phyloP scores from a whole-genome alignment of 768 basidiomycete species.

The Pisolithus albus region DNA sequence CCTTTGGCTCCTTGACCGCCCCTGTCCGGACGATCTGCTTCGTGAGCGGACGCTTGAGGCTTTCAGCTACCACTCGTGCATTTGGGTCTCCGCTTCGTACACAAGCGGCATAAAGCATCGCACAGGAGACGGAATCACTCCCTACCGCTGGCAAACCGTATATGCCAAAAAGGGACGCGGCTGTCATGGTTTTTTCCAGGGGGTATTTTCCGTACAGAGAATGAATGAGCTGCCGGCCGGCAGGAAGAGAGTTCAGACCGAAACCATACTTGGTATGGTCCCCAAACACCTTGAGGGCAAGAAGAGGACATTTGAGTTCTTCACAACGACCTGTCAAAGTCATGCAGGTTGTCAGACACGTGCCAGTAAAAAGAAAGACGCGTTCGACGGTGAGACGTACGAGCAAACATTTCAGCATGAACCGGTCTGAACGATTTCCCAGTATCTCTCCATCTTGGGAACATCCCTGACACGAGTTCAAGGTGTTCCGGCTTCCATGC shows the following conservation, averaged over 20 bases:
- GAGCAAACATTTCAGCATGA: slow-evolving; percentile 45
- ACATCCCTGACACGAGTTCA: slow-evolving; percentile 35
- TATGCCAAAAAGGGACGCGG: slow-evolving; percentile 46
- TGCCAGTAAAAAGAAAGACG: background rate
- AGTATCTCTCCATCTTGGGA: slow-evolving; percentile 46
- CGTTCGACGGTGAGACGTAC: slow-evolving; percentile 33
- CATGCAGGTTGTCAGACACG: background rate
- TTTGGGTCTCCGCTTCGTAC: slow-evolving; percentile 38
- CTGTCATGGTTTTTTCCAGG: slow-evolving; percentile 41
- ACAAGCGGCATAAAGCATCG: slow-evolving; percentile 53
- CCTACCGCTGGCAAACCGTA: slow-evolving; percentile 50
- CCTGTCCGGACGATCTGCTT: slow-evolving; percentile 19
- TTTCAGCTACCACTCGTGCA: slow-evolving; percentile 34
- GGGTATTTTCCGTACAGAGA: slow-evolving; percentile 44
- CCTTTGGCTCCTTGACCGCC: slow-evolving; percentile 15
- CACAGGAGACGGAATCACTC: slow-evolving; percentile 48
- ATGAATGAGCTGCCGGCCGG: slow-evolving; percentile 52
- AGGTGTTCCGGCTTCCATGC: slow-evolving; percentile 46
- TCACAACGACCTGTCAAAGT: slow-evolving; percentile 48
- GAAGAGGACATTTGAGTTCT: slow-evolving; percentile 45
- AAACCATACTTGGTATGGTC: slow-evolving; percentile 58
- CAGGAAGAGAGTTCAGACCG: slow-evolving; percentile 38
- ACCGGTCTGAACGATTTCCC: slow-evolving; percentile 32
- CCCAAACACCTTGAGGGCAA: slow-evolving; percentile 56
- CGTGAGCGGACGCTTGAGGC: slow-evolving; percentile 38